Evolutionary conservation across 2,329 filamentous ascomycete genomes (phyloP).

Genomic region (Colletotrichum camelliae): DNA sequence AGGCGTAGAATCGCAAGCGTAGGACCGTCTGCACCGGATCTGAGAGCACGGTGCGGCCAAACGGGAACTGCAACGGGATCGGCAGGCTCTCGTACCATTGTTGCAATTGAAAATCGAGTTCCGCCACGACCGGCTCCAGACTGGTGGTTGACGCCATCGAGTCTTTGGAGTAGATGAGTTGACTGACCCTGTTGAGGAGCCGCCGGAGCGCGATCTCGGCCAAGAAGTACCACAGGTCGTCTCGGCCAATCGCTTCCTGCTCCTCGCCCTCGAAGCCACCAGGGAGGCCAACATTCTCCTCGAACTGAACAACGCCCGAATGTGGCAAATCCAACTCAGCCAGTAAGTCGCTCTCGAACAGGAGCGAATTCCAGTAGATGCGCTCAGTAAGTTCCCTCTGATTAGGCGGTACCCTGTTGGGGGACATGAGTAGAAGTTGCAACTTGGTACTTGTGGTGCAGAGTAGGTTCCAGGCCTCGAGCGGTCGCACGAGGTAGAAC

Average conservation of each 20-base stretch:
- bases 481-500: slow-evolving; percentile 80
- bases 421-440: slow-evolving; percentile 77
- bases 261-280: slow-evolving; percentile 79
- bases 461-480: slow-evolving; percentile 83
- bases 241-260: slow-evolving; percentile 67
- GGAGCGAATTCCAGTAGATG: slow-evolving; percentile 83
- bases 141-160: slow-evolving; percentile 74
- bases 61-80: slow-evolving; percentile 76
- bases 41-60: slow-evolving; percentile 68
- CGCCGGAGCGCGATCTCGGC: slow-evolving; percentile 81
- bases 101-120: slow-evolving; percentile 81
- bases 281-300: slow-evolving; percentile 79
- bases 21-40: slow-evolving; percentile 82
- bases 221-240: slow-evolving; percentile 86
- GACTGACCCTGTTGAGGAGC: slow-evolving; percentile 79
- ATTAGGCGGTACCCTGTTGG: slow-evolving; percentile 71
- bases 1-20: slow-evolving; percentile 81
- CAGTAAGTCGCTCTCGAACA: slow-evolving; percentile 81
- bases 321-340: slow-evolving; percentile 83
- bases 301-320: slow-evolving; percentile 82
- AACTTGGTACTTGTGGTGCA: slow-evolving; percentile 83
- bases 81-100: slow-evolving; percentile 87
- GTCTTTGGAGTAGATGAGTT: slow-evolving; percentile 79
- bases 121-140: slow-evolving; percentile 78
- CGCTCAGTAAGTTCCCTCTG: slow-evolving; percentile 77